Base-by-base conservation (phyloP, 2,329 filamentous ascomycete genomes). In the Alternaria angustiovoidea region DNA sequence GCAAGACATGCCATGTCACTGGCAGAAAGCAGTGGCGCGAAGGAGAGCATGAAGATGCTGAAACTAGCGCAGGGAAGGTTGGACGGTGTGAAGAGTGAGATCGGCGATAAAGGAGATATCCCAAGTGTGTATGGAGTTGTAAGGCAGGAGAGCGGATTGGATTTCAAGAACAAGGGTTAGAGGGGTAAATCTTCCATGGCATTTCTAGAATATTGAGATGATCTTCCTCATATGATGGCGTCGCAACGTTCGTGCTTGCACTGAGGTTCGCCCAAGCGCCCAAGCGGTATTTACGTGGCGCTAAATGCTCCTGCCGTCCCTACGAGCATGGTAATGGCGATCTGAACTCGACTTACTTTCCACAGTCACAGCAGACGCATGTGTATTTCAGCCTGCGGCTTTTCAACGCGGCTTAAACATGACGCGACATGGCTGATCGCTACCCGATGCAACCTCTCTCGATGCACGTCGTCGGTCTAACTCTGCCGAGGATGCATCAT, bases 101-200 rank as follows among this genome's bases (percentile, higher is more conserved):
- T 83, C 48, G 92, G 92, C 0, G 84, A 85, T 44, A 87, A 84
- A 66, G 93, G 92, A 0, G 94, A 97, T 78, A 87, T 96, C 75
- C 89, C 91, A 2, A 89, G 87, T 11, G 90, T 97, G 38, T 96
- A 96, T 80, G 93, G 93, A 0, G 90, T 89, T 2, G 88, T 91
- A 55, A 86, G 93, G 70, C 82, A 89, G 79, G 89, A 93, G 74
- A 87, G 86, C 28, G 93, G 92, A 0, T 78, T 97, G 69, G 84
- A 87, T 55, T 96, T 89, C 79, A 90, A 92, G 73, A 78, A 78
- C 44, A 70, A 72, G 39, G 71, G 39, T n/a, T 59, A 46, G 20
- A 12, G 14, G 46, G 20, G 20, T 7, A 26, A 36, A n/a, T 49
- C 8, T 49, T 49, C 30, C 7, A 36, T 38, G 22, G 12, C 18